Percentiles rank a stretch among this genome's conserved stretches.
Conservation (phyloP, 2,329 filamentous ascomycete species). For the Chaetomiaceae sp. region DNA sequence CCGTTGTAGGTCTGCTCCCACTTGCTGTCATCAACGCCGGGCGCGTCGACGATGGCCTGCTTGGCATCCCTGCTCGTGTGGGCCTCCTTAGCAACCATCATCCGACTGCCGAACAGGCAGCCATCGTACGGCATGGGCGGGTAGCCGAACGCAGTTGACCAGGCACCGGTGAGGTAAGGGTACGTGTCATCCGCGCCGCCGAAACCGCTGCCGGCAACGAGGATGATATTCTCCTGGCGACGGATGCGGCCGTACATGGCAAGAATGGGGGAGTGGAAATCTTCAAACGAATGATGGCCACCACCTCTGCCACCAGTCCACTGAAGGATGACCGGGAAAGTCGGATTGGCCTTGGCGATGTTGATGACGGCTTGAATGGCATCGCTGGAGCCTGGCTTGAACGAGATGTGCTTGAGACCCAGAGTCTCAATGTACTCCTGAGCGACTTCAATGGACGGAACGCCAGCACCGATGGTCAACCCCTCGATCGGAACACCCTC, state of each 20-base stretch:
- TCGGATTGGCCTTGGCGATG: constrained; percentile 88
- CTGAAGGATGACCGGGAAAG: constrained; percentile 86
- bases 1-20: constrained; percentile 96
- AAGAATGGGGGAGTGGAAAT: constrained; percentile 88
- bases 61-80: constrained; percentile 83
- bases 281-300: constrained; percentile 90
- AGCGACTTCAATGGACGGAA: constrained; percentile 87
- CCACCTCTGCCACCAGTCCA: constrained; percentile 94
- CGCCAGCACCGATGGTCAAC: constrained; percentile 85
- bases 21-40: constrained; percentile 70
- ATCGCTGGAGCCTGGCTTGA: constrained; percentile 87
- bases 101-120: constrained; percentile 81
- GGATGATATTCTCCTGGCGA: constrained; percentile 76
- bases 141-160: constrained; percentile 82
- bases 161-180: constrained; percentile 82
- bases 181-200: constrained; percentile 87
- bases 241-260: constrained; percentile 88
- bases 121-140: constrained; percentile 93
- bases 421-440: constrained; percentile 92
- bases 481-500: constrained; percentile 89
- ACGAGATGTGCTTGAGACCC: constrained; percentile 85
- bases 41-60: constrained; percentile 80
- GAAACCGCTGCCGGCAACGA: constrained; percentile 88
- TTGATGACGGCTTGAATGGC: constrained; percentile 87
- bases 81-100: constrained; percentile 93